A percentile compares a stretch with the other conserved stretches of the same genome.
Conservation (phyloP, 352 stramenopile species). For the Chrysophaeum taylorii region DNA sequence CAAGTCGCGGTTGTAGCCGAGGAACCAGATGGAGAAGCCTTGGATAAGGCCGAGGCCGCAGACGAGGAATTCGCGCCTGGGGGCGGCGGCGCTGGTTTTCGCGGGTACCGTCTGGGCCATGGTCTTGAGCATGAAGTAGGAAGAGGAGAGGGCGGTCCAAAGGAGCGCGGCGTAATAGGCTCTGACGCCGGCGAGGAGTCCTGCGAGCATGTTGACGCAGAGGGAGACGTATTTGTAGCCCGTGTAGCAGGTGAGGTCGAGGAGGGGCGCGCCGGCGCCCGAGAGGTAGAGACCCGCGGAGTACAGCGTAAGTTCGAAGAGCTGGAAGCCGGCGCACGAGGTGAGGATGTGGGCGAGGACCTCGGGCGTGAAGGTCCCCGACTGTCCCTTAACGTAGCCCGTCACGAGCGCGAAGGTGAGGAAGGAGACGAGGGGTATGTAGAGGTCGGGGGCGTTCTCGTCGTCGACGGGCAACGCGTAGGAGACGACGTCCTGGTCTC, state of each 20-base stretch:
- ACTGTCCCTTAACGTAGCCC: conserved; percentile 83
- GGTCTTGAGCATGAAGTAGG: conserved; percentile 84
- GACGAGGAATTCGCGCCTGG: conserved; percentile 54
- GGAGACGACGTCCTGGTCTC: too few species aligned
- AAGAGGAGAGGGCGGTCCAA: conserved; percentile 77
- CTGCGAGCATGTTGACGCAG: conserved; percentile 82
- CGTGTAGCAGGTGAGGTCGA: conserved; percentile 91
- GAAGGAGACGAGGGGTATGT: conserved; percentile 97
- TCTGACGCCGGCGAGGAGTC: conserved; percentile 59
- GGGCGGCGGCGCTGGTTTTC: conserved; percentile 32
- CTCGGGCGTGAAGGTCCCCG: conserved; percentile 84
- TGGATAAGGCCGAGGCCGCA: conserved; percentile 51
- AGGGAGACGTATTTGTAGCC: conserved; percentile 98
- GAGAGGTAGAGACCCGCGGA: conserved; percentile 73
- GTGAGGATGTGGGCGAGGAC: conserved; percentile 82
- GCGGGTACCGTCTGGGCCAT: conserved; percentile 52
- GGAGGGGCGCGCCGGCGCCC: conserved; percentile 48
- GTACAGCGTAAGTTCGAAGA: conserved; percentile 57
- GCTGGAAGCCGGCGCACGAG: conserved; percentile 51
- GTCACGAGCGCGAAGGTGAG: conserved; percentile 96
- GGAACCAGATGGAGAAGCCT: conserved; percentile 53
- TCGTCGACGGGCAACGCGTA: conserved; percentile 79
- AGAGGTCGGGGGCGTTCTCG: conserved; percentile 94
- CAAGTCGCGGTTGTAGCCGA: too few species aligned
- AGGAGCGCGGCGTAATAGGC: conserved; percentile 82